Evolutionary conservation across 2,329 filamentous ascomycete genomes (phyloP).

Genomic region (Biscogniauxia sp.): DNA sequence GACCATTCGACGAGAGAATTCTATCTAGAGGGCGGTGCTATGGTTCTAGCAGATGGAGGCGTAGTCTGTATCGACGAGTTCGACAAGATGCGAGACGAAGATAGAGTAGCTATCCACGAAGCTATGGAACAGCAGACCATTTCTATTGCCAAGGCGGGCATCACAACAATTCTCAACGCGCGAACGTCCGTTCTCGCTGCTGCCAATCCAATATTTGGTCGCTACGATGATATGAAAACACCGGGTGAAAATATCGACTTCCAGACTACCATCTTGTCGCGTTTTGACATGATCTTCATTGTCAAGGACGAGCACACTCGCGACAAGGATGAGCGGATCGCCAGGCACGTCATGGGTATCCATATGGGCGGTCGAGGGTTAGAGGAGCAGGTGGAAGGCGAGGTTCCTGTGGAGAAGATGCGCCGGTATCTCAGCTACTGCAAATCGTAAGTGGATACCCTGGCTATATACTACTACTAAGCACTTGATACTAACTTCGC

Average conservation of each 20-base stretch:
- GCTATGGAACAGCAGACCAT: conserved; percentile 99
- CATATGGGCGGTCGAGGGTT: conserved; percentile 87
- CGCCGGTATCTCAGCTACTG: conserved; percentile 96
- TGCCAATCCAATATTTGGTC: conserved; percentile 95
- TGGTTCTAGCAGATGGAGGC: conserved; percentile 95
- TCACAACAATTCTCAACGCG: conserved; percentile 96
- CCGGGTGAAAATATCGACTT: conserved; percentile 99
- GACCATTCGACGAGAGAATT: conserved; percentile 92
- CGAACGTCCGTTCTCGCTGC: conserved; percentile 92
- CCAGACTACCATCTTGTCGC: conserved; percentile 94
- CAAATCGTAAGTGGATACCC: conserved; percentile 70
- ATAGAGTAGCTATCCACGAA: conserved; percentile 96
- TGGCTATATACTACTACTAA: background rate
- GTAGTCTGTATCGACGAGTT: conserved; percentile 99
- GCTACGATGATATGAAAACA: conserved; percentile 96
- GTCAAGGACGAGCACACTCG: conserved; percentile 93
- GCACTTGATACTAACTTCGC: conserved; percentile 28
- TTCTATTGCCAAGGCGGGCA: conserved; percentile 96
- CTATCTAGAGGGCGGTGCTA: conserved; percentile 95
- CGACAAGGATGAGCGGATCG: conserved; percentile 86
- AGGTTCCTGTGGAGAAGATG: conserved; percentile 95
- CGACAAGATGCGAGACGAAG: conserved; percentile 99
- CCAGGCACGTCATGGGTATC: conserved; percentile 94
- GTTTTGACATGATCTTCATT: conserved; percentile 99
- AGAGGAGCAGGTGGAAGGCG: conserved; percentile 80